phyloP scores from a whole-genome alignment of 2,329 filamentous ascomycete species.

The Aspergillus floridensis region DNA sequence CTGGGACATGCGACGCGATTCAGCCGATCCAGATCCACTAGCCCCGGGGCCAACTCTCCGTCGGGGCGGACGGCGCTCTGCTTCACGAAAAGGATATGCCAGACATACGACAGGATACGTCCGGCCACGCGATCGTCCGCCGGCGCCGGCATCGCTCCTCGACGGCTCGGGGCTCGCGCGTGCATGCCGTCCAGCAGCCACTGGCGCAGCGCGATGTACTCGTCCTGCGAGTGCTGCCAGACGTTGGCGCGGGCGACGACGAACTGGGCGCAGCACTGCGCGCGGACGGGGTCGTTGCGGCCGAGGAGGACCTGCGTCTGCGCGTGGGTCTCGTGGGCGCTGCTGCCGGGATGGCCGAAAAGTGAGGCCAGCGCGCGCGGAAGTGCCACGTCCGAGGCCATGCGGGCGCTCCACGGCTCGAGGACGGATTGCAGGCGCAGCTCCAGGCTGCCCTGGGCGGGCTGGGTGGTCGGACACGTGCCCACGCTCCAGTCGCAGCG shows the following conservation, averaged over 20 bases:
- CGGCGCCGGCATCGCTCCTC: neutral
- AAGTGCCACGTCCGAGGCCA: slow-evolving; percentile 39
- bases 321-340: too few species aligned
- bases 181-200: slow-evolving; percentile 49
- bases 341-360: slow-evolving; percentile 25
- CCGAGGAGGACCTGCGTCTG: slow-evolving; percentile 26
- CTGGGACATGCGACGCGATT: slow-evolving; percentile 39
- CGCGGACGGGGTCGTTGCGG: slow-evolving; percentile 44
- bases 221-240: slow-evolving; percentile 48
- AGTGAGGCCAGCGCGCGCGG: slow-evolving; percentile 35
- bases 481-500: slow-evolving; percentile 52
- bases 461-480: slow-evolving; percentile 34
- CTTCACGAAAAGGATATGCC: slow-evolving; percentile 50
- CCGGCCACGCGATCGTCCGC: slow-evolving; percentile 43
- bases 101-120: slow-evolving; percentile 50
- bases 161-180: neutral
- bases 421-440: slow-evolving; percentile 38
- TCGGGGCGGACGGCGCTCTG: slow-evolving; percentile 7
- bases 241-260: slow-evolving; percentile 50
- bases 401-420: slow-evolving; percentile 45
- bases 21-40: slow-evolving; percentile 36
- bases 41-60: slow-evolving; percentile 12
- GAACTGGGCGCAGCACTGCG: slow-evolving; percentile 58
- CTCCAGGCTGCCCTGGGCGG: slow-evolving; percentile 44
- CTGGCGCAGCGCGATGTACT: slow-evolving; percentile 53